Percentiles rank a stretch among this genome's conserved stretches.
phyloP scores from a whole-genome alignment of 441 rosid genomes.

The Erodium texanum region DNA sequence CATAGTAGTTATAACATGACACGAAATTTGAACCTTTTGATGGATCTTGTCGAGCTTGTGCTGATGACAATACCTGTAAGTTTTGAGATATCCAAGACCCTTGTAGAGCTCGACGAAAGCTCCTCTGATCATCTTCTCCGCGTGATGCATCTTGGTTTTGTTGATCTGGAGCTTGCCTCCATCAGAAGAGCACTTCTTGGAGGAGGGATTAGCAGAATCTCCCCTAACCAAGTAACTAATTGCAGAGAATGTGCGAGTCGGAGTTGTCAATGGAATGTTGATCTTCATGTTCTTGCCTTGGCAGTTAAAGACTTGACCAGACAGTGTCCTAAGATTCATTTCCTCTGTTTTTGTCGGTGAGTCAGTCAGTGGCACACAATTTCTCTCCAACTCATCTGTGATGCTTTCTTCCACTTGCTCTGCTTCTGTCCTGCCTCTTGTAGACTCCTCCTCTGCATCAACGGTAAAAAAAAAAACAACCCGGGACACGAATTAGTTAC shows the following conservation, averaged over 20 bases:
- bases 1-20: too few relatives aligned
- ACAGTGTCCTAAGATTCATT: slow-evolving; percentile 29
- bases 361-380: slow-evolving; percentile 14
- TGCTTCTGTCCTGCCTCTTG: slow-evolving; percentile 46
- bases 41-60: too few relatives aligned
- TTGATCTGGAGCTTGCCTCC: slow-evolving; percentile 50
- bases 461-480: too few relatives aligned
- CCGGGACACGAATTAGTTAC: neutral
- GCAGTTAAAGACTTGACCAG: slow-evolving; percentile 46
- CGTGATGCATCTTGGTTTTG: slow-evolving; percentile 67
- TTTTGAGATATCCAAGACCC: slow-evolving; percentile 38
- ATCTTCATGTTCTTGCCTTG: slow-evolving; percentile 77
- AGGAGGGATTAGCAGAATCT: slow-evolving; percentile 58
- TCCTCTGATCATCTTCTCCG: slow-evolving; percentile 88
- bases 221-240: slow-evolving; percentile 61
- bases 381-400: slow-evolving; percentile 35
- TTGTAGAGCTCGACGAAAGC: slow-evolving; percentile 73
- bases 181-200: slow-evolving; percentile 46
- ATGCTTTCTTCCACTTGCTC: slow-evolving; percentile 40
- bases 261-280: slow-evolving; percentile 77
- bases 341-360: neutral
- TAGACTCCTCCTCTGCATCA: slow-evolving; percentile 60
- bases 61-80: slow-evolving; percentile 39
- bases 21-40: too few relatives aligned
- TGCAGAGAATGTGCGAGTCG: slow-evolving; percentile 72